Base-by-base conservation (phyloP, 768 basidiomycete genomes). In the Rhodocollybia butyracea region DNA sequence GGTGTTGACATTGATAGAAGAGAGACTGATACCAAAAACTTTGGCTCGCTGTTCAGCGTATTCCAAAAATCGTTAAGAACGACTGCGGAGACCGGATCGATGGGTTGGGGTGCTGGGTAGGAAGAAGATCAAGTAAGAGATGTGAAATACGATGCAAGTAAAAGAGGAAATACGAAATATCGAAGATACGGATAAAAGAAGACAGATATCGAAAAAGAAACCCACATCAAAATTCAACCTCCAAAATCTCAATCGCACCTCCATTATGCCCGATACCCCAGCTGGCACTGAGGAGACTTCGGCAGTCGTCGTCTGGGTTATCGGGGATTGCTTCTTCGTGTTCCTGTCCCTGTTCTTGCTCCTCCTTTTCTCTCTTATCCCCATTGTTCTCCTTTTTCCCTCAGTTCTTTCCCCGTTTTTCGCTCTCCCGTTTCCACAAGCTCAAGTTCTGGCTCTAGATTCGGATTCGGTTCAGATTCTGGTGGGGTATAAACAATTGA, bases 251-350 rank as follows among this genome's bases (percentile, higher is more conserved):
- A 61, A 89, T 78, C 24, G 84, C 87, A 61, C 85, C 83, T 24
- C 89, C 89, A 58, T 89, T 88, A 59, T 90, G 89, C 2, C 85
- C 83, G 59, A 79, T 82, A n/a, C 88, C 88, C 89, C 89, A 89
- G 0, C 81, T 81, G 8, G 81, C 84, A 66, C 86, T 88, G n/a
- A 78, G 71, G 60, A 88, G 68, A 10, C 77, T 73, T 45, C 85
- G 68, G 26, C 84, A 84, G 61, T 87, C 86, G 57, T 86, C 82
- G 36, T 78, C 77, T 7, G 43, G 32, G 27, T 22, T 34, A 13
- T 53, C 51, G 27, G 53, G 42, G 22, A 32, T 45, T 3, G n/a
- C n/a, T n/a, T n/a, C n/a, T 10, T 15, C 47, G 34, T 12, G n/a
- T 5, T 46, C 45, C n/a, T 26, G 29, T 36, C 13, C 34, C 13